A percentile compares a stretch with the other conserved stretches of the same genome.
These are phyloP conservation scores for Balansia obtecta DNA, from an alignment of 2,329 filamentous ascomycete species.

Conservation along the genomic window DNA sequence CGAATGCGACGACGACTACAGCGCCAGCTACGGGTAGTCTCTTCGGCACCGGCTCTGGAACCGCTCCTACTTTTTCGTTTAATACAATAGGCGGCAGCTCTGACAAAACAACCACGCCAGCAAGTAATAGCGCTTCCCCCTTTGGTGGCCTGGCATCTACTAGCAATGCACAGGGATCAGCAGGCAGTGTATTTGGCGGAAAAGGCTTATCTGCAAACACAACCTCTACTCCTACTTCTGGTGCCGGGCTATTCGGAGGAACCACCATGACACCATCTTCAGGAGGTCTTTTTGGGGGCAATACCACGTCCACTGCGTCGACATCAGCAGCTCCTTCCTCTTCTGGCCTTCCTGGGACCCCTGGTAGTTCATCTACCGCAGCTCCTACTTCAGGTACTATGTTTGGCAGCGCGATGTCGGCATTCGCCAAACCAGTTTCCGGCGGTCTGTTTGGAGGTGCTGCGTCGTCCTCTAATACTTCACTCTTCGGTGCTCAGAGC, in stretches of 20 bases:
- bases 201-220: conserved; percentile 14
- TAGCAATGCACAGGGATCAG: conserved; percentile 15
- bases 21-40: conserved; percentile 27
- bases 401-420: conserved; percentile 5
- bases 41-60: conserved; percentile 24
- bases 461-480: conserved; percentile 4
- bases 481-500: conserved; percentile 8
- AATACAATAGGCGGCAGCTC: conserved; percentile 16
- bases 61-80: conserved; percentile 30
- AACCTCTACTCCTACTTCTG: conserved; percentile 12
- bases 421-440: conserved; percentile 15
- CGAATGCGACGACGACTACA: conserved; percentile 21
- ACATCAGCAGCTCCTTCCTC: conserved; percentile 10
- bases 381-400: conserved; percentile 7
- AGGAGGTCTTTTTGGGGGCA: conserved; percentile 10
- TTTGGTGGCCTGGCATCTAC: conserved; percentile 22
- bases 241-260: conserved; percentile 19
- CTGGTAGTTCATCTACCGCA: conserved; percentile 7
- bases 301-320: conserved; percentile 2
- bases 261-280: conserved; percentile 10
- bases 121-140: conserved; percentile 15
- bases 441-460: conserved; percentile 14
- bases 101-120: conserved; percentile 16
- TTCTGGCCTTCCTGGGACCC: conserved; percentile 12
- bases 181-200: conserved; percentile 16